phyloP scores from a whole-genome alignment of 495 filamentous ascomycete genomes.

The Glarea lozoyensis region DNA sequence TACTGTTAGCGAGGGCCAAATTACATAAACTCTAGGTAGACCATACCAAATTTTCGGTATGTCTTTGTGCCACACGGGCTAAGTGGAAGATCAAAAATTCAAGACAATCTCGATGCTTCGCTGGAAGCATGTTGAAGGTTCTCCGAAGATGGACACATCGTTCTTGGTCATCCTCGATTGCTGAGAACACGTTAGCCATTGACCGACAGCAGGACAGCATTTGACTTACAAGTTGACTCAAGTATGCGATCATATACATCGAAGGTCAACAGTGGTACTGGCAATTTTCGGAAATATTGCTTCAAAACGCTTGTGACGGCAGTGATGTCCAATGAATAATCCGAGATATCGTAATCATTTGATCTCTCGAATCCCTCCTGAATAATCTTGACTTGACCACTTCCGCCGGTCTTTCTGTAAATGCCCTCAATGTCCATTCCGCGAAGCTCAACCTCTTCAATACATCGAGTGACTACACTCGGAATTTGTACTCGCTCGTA shows the following conservation, averaged over 20 bases:
- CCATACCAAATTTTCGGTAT: constrained; percentile 61
- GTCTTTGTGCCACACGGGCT: constrained; percentile 72
- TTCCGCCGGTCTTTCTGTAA: constrained; percentile 93
- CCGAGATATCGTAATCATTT: constrained; percentile 82
- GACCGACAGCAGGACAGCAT: background rate
- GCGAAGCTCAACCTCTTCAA: constrained; percentile 92
- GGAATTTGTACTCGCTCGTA: constrained; percentile 87
- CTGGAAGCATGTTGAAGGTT: constrained; percentile 67
- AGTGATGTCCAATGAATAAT: constrained; percentile 89
- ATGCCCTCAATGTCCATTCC: constrained; percentile 98
- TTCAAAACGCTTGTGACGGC: constrained; percentile 93
- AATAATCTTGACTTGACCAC: constrained; percentile 75
- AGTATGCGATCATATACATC: constrained; percentile 86
- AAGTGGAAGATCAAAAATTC: constrained; percentile 95
- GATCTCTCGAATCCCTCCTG: constrained; percentile 82
- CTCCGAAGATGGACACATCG: constrained; percentile 60
- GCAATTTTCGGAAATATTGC: constrained; percentile 94
- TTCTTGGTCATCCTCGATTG: constrained; percentile 42
- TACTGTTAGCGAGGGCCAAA: constrained; percentile 14
- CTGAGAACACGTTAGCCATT: constrained; percentile 22
- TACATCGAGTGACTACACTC: constrained; percentile 83
- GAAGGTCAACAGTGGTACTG: constrained; percentile 83
- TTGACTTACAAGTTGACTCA: constrained; percentile 55
- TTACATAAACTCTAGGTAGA: background rate
- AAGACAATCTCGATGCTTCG: constrained; percentile 75